Evolutionary conservation across 805 yeast species (phyloP).

Genomic region (Lipomyces kockii): DNA sequence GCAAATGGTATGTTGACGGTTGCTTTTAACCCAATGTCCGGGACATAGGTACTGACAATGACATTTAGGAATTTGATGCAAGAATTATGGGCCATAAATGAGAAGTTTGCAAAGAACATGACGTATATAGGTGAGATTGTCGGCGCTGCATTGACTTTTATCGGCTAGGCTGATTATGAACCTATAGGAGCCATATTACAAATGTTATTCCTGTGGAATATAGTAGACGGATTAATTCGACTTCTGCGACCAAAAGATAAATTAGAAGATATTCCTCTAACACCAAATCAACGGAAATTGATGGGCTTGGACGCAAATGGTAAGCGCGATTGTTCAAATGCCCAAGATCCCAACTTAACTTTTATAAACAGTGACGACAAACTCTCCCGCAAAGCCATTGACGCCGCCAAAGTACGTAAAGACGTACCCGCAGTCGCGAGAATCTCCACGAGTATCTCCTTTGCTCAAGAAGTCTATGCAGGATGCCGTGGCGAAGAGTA

Average conservation of each 20-base stretch:
- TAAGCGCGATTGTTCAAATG: not conserved
- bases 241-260: conserved; percentile 29
- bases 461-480: conserved; percentile 31
- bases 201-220: conserved; percentile 38
- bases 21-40: no score
- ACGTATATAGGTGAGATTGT: conserved; percentile 22
- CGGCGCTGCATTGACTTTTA: not conserved
- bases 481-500: conserved; percentile 15
- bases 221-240: conserved; percentile 32
- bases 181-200: conserved; percentile 28
- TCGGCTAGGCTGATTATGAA: conserved; percentile 1
- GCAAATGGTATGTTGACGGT: conserved; percentile 19
- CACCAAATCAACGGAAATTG: conserved; percentile 38
- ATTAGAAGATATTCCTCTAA: conserved; percentile 36
- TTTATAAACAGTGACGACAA: not conserved
- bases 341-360: not conserved
- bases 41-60: not conserved
- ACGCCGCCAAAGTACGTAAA: conserved; percentile 39
- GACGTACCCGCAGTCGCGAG: conserved; percentile 33
- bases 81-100: conserved; percentile 16
- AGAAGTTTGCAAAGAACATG: conserved; percentile 12
- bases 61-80: conserved; percentile 22
- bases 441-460: conserved; percentile 36
- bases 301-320: conserved; percentile 35
- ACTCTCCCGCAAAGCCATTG: conserved; percentile 31